A percentile compares a stretch with the other conserved stretches of the same genome.
phyloP scores from a whole-genome alignment of 495 filamentous ascomycete genomes.

The Cercophora samala region DNA sequence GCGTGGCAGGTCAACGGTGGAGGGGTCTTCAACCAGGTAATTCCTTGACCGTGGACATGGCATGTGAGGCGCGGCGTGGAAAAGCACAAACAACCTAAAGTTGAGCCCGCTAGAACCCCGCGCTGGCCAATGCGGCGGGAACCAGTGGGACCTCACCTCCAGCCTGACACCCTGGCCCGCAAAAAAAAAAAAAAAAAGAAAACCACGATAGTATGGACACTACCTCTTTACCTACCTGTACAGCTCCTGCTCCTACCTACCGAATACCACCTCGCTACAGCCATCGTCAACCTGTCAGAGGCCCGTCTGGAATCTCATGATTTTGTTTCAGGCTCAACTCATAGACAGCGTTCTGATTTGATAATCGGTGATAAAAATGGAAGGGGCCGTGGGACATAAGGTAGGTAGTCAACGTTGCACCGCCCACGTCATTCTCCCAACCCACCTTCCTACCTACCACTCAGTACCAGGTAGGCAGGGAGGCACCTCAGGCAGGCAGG shows the following conservation, averaged over 20 bases:
- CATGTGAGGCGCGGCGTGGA: neutral
- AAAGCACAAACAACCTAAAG: neutral
- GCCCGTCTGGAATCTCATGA: neutral
- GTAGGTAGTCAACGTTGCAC: neutral
- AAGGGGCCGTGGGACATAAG: neutral
- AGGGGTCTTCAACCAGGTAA: too few relatives aligned
- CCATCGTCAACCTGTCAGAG: neutral
- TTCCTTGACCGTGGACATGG: neutral
- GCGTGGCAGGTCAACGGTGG: too few relatives aligned
- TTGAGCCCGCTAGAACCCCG: neutral
- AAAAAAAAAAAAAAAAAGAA: too few relatives aligned
- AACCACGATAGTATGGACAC: too few relatives aligned
- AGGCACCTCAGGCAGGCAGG: too few relatives aligned
- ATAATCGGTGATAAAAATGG: neutral
- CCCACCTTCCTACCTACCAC: too few relatives aligned
- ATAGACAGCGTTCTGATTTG: neutral
- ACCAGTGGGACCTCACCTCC: neutral
- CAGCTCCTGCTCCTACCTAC: neutral
- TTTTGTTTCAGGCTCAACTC: neutral
- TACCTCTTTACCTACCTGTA: too few relatives aligned
- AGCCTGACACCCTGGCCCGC: neutral
- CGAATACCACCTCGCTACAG: neutral
- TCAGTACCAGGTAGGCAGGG: too few relatives aligned
- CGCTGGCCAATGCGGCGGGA: neutral
- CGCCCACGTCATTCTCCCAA: neutral